phyloP scores from a whole-genome alignment of 345 rosid species.

The Orychophragmus violaceus region DNA sequence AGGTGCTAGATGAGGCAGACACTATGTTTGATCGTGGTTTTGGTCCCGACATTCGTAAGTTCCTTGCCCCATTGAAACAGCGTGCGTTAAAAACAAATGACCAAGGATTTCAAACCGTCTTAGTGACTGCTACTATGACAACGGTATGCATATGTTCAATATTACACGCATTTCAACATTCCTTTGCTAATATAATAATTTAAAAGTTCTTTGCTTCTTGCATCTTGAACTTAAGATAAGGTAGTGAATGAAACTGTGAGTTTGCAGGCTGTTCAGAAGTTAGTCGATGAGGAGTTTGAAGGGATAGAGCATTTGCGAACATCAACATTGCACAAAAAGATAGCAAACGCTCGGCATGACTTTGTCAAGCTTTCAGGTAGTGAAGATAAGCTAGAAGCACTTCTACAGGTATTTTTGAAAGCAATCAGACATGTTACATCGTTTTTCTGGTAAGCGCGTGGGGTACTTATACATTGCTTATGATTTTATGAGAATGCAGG shows the following conservation, averaged over 20 bases:
- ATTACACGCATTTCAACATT: neutral
- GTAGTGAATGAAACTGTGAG: neutral
- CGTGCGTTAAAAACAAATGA: conserved; percentile 62
- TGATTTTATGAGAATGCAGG: conserved; percentile 45
- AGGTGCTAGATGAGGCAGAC: conserved; percentile 99
- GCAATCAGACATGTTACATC: neutral
- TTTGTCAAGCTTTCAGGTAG: conserved; percentile 80
- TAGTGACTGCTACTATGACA: conserved; percentile 93
- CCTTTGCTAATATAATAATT: neutral
- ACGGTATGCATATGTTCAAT: conserved; percentile 39
- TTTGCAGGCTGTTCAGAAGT: conserved; percentile 83
- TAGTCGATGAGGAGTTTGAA: conserved; percentile 86
- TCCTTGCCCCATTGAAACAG: conserved; percentile 72
- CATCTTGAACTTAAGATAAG: neutral
- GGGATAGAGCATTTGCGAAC: conserved; percentile 87
- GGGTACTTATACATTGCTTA: too few species aligned
- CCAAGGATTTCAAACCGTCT: conserved; percentile 75
- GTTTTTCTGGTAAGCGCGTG: neutral
- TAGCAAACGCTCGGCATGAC: conserved; percentile 91
- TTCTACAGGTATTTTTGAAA: conserved; percentile 77
- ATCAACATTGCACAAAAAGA: conserved; percentile 83
- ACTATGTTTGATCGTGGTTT: conserved; percentile 98
- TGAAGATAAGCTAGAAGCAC: conserved; percentile 89
- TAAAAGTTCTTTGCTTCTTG: neutral
- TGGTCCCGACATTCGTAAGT: conserved; percentile 92